These are phyloP conservation scores for Rutstroemia sp. DNA, from an alignment of 2,329 filamentous ascomycete species.

Conservation along the genomic window DNA sequence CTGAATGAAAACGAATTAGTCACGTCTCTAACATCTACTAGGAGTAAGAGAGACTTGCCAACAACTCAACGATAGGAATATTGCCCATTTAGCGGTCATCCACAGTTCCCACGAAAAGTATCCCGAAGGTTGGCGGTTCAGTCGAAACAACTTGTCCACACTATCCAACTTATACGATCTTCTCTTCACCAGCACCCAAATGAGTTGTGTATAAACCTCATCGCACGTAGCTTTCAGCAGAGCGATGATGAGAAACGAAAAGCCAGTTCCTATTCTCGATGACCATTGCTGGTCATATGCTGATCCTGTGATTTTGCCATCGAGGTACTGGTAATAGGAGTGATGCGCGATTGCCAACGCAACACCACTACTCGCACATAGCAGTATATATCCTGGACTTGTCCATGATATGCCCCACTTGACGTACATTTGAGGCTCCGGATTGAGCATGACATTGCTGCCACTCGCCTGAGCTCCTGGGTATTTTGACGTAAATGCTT, in stretches of 20 bases:
- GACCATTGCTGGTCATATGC: not conserved
- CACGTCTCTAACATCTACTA: not conserved
- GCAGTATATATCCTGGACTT: not conserved
- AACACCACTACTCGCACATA: not conserved
- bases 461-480: too few relatives aligned
- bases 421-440: not conserved
- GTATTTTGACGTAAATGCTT: too few relatives aligned
- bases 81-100: not conserved
- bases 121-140: not conserved
- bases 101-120: not conserved
- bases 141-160: not conserved
- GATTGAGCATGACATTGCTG: too few relatives aligned
- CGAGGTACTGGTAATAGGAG: conserved; percentile 4
- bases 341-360: conserved; percentile 9
- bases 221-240: not conserved
- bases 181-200: not conserved
- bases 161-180: not conserved
- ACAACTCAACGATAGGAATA: not conserved
- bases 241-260: not conserved
- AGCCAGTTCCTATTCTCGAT: not conserved
- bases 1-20: not conserved
- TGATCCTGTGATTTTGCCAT: not conserved
- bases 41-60: not conserved
- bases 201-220: not conserved
- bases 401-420: not conserved